Base-by-base conservation (phyloP, 2,329 filamentous ascomycete genomes). In the Beauveria varroae region DNA sequence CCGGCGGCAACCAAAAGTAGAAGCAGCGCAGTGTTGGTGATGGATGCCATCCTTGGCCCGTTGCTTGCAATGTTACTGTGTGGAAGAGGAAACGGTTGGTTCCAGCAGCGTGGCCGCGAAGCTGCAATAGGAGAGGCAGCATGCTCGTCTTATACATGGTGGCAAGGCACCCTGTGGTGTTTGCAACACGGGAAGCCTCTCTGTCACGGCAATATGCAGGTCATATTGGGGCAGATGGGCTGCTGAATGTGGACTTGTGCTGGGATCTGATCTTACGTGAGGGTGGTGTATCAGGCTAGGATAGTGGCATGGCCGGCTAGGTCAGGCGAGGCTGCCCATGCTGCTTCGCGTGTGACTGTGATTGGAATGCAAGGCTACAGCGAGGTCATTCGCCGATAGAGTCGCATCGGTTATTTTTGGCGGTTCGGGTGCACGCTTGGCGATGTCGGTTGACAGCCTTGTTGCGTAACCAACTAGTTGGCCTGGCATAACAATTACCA, bases 241-340 rank as follows among this genome's bases (percentile, higher is more conserved):
- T 43, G 16, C 22, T 24, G 3, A 28, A 26, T 20, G 56, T 24
- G 56, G 56, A 41, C 22, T 40, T 37, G 18, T 20, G 22, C 34
- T 28, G 30, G 44, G 44, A 50, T 58, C 22, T 28, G 22, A 51
- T 58, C 56, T 51, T 58, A 51, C 56, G 56, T 58, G 56, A 58
- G 56, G 46, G 46, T 51, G 46, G 20, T 14, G 28, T 57, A 37
- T 26, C 28, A n/a, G 22, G 9, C 55, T 44, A 40, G 26, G n/a
- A 28, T 34, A 18, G 18, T 10, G 26, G 16, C 7, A 37, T 30
- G 18, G 28, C 54, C n/a, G 18, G 43, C 54, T 18, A n/a, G 20
- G n/a, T 34, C 18, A 44, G 24, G 16, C 18, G 16, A 20, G 12
- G 18, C 2, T 44, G 37, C 3, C 24, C 9, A 44, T 43, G 52